These are phyloP conservation scores for Oryza coarctata DNA, from an alignment of 176 grass and related monocot species.

Conservation along the genomic window DNA sequence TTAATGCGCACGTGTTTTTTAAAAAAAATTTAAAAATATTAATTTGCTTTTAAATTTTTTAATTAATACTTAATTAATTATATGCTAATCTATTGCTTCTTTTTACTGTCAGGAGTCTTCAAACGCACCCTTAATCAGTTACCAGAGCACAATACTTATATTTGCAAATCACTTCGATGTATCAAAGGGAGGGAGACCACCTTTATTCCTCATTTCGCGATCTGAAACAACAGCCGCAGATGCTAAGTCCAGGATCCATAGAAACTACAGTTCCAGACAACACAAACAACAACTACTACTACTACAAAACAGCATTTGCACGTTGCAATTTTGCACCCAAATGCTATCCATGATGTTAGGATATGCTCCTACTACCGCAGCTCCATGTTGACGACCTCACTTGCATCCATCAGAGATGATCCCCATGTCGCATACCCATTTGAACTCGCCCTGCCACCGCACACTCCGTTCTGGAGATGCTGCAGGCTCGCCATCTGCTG, in stretches of 20 bases:
- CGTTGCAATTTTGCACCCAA: background rate
- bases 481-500: constrained; percentile 36
- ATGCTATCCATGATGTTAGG: background rate
- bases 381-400: background rate
- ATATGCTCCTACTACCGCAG: constrained; percentile 16
- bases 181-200: background rate
- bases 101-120: too few species aligned
- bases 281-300: background rate
- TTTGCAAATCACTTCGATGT: background rate
- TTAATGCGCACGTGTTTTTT: too few species aligned
- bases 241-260: background rate
- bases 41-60: too few species aligned
- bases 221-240: background rate
- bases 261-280: background rate
- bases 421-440: background rate
- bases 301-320: background rate
- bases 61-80: too few species aligned
- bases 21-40: too few species aligned
- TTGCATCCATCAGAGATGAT: background rate
- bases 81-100: too few species aligned
- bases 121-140: too few species aligned
- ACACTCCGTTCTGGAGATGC: constrained; percentile 36
- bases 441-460: background rate
- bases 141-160: background rate
- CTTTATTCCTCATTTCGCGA: background rate